Evolutionary conservation across 768 basidiomycete genomes (phyloP), one percentile per base, ranked within the genome.

Genomic region (Leucosporidium yakuticum): DNA sequence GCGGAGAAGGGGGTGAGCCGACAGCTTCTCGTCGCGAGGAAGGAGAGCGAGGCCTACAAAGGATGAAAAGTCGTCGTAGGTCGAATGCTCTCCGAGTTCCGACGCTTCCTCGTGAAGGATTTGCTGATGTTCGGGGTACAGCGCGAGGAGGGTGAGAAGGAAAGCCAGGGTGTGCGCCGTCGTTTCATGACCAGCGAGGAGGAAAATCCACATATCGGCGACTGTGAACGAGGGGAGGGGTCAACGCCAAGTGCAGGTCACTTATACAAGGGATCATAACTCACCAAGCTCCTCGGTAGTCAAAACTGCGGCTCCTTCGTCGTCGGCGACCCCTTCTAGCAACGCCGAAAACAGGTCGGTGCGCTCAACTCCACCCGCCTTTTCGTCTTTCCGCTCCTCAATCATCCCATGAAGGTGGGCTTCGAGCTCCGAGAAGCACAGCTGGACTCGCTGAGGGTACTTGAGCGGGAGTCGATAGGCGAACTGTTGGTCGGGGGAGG

Each of bases 181-280:
- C 4, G 83, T 85, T 77, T 84, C 83, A 83, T 60, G 34, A 19
- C 86, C 85, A 54, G 85, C 85, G 50, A 86, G 82, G 29, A 87
- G 77, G 65, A 81, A 79, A 17, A 81, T 77, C 75, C 80, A 81
- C 31, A 80, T 73, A 64, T 81, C 81, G 17, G 76, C 74, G 23
- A 56, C 55, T 56, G 55, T 8, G 3, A 4, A 25, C 20, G 20
- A 11, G 39, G 8, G 23, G 21, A 1, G 39, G 12, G 34, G 34
- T 39, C 34, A 6, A 66, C 58, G 19, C n/a, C n/a, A n/a, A 76
- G 62, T 58, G 71, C 74, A 20, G 57, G 49, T 27, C 53, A 23
- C n/a, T n/a, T n/a, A 20, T 36, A 4, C 60, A 49, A 11, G 2
- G 39, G 11, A 36, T 59, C 59, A 20, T 20, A 31, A 31, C 54